Evolutionary conservation across 257 asterid genomes (phyloP).

Genomic region (Galeopsis tetrahit): DNA sequence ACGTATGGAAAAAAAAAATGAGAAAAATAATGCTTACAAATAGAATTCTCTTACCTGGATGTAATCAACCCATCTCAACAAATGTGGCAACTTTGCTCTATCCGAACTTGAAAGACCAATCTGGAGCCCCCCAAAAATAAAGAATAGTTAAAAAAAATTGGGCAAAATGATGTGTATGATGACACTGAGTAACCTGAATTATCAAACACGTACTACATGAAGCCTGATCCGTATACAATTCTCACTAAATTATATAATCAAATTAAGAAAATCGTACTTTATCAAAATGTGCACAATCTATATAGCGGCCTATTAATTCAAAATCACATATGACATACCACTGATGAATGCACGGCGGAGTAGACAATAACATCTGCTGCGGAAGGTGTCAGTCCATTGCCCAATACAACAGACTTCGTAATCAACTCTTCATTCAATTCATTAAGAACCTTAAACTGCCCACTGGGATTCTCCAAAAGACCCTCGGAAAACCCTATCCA

Average conservation of each 20-base stretch:
- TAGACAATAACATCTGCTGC: slow-evolving; percentile 75
- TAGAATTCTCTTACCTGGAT: slow-evolving; percentile 63
- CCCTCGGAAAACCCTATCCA: slow-evolving; percentile 59
- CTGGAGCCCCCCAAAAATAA: slow-evolving; percentile 41
- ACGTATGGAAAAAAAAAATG: background rate
- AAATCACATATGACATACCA: slow-evolving; percentile 63
- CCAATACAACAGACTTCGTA: slow-evolving; percentile 66
- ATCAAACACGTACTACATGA: background rate
- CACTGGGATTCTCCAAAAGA: slow-evolving; percentile 44
- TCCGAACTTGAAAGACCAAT: slow-evolving; percentile 60
- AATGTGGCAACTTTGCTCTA: slow-evolving; percentile 66
- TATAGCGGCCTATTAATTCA: background rate
- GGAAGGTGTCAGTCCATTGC: slow-evolving; percentile 63
- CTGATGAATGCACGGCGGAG: slow-evolving; percentile 60
- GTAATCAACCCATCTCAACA: slow-evolving; percentile 85
- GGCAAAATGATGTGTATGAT: background rate
- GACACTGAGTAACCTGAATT: background rate
- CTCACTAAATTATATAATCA: background rate
- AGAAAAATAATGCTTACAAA: background rate
- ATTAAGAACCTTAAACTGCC: slow-evolving; percentile 45
- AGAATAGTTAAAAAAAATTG: slow-evolving; percentile 18
- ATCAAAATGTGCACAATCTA: background rate
- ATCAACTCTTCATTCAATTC: slow-evolving; percentile 71
- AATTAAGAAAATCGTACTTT: background rate
- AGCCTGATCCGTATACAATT: background rate